Evolutionary conservation across 495 filamentous ascomycete species (phyloP).

Genomic region (Aspergillus homomorphus): DNA sequence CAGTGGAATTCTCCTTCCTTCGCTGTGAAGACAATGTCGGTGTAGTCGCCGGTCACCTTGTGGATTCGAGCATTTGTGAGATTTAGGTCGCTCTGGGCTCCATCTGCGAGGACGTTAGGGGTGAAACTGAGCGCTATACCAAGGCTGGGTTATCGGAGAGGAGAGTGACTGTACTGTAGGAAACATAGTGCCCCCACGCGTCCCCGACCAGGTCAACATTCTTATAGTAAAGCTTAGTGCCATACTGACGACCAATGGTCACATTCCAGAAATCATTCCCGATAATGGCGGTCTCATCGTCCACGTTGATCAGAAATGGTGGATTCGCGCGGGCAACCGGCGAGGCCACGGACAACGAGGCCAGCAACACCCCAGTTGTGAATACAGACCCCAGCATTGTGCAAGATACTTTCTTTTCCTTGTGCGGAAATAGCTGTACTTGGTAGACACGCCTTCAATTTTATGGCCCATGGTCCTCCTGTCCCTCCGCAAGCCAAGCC

Average conservation of each 20-base stretch:
- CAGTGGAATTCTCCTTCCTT: constrained; percentile 40
- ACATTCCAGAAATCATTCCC: constrained; percentile 38
- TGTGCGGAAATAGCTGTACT: too few relatives aligned
- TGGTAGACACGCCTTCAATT: too few relatives aligned
- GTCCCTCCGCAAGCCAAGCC: neutral
- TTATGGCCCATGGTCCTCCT: too few relatives aligned
- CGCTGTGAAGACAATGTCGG: constrained; percentile 35
- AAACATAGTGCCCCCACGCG: constrained; percentile 41
- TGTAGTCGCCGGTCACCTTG: constrained; percentile 24
- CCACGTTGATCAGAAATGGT: constrained; percentile 9
- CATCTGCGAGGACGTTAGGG: constrained; percentile 13
- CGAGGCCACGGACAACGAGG: too few relatives aligned
- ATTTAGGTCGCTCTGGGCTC: constrained; percentile 30
- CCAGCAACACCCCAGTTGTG: too few relatives aligned
- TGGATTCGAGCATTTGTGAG: constrained; percentile 35
- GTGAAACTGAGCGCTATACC: neutral
- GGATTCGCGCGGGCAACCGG: too few relatives aligned
- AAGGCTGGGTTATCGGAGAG: neutral
- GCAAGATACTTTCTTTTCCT: too few relatives aligned
- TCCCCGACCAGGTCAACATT: constrained; percentile 35
- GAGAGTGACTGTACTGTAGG: constrained; percentile 22
- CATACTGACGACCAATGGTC: constrained; percentile 27
- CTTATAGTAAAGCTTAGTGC: constrained; percentile 35
- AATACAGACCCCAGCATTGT: too few relatives aligned
- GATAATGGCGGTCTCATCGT: constrained; percentile 17